A percentile compares a stretch with the other conserved stretches of the same genome.
Evolutionary conservation across 2,329 filamentous ascomycete species (phyloP).

Genomic region (Zymoseptoria brevis): DNA sequence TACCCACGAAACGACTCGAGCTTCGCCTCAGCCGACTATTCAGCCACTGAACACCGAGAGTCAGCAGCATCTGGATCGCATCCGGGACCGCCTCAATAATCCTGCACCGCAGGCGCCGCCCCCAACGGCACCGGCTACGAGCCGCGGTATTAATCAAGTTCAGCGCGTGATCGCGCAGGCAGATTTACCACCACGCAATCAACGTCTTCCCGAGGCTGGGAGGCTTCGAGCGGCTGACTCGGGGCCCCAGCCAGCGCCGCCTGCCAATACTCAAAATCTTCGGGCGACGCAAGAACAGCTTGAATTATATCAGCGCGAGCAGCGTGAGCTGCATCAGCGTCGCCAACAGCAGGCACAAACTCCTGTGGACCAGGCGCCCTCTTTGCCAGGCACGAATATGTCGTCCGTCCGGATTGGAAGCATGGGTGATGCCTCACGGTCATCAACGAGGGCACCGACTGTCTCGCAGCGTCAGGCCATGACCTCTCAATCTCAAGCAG

Average conservation of each 20-base stretch:
- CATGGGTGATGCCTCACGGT: not conserved
- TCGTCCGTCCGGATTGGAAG: not conserved
- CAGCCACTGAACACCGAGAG: not conserved
- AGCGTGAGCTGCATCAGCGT: not conserved
- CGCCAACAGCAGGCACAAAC: not conserved
- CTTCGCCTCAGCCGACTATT: not conserved
- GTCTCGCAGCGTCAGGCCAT: not conserved
- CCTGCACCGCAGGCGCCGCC: not conserved
- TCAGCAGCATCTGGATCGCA: not conserved
- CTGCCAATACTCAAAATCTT: not conserved
- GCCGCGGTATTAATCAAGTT: not conserved
- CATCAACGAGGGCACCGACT: not conserved
- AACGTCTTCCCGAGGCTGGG: not conserved
- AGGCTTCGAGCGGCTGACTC: not conserved
- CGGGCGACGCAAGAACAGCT: not conserved
- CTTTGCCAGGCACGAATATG: not conserved
- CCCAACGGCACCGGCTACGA: not conserved
- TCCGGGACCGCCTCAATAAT: not conserved
- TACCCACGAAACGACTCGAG: not conserved
- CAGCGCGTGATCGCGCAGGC: not conserved
- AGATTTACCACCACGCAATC: not conserved
- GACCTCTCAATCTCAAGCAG: not conserved
- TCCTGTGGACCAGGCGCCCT: not conserved
- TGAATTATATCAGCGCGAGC: not conserved
- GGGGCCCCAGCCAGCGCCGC: not conserved